These are phyloP conservation scores for Triadica sebifera DNA, from an alignment of 345 rosid species.

Conservation along the genomic window DNA sequence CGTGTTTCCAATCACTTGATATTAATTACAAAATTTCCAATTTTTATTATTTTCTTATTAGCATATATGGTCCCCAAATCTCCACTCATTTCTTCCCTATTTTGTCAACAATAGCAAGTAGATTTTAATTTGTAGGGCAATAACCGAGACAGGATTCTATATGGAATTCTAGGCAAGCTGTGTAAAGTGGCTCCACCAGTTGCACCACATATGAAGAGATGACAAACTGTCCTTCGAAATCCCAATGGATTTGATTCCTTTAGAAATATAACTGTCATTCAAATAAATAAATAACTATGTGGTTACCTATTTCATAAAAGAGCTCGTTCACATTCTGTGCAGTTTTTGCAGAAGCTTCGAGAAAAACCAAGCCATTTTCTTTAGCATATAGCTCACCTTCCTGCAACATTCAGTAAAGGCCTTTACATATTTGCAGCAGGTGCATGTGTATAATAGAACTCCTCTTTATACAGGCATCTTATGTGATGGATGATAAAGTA, in stretches of 20 bases:
- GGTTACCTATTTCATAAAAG: constrained; percentile 67
- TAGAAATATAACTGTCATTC: not conserved
- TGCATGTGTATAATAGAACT: not conserved
- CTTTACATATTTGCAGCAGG: not conserved
- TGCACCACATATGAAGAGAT: constrained; percentile 6
- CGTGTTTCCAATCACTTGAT: not conserved
- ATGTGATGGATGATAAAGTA: not conserved
- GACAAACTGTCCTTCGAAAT: not conserved
- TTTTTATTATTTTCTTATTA: not conserved
- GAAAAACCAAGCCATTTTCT: constrained; percentile 60
- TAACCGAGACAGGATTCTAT: constrained; percentile 1
- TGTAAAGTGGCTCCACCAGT: not conserved
- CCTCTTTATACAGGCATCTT: not conserved
- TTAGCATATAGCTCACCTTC: constrained; percentile 64
- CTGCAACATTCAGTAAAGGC: constrained; percentile 32
- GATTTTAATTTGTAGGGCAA: no score
- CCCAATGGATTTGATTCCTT: constrained; percentile 7
- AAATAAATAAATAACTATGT: not conserved
- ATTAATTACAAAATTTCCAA: not conserved
- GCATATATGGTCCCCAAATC: not conserved
- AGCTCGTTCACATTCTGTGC: constrained; percentile 76
- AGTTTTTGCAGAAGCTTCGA: constrained; percentile 70
- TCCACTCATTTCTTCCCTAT: not conserved
- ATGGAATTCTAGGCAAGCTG: constrained; percentile 6
- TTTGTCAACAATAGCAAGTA: not conserved